Base-by-base conservation (phyloP, 148 eudicot genomes). In the Rhododendron ferrugineum region DNA sequence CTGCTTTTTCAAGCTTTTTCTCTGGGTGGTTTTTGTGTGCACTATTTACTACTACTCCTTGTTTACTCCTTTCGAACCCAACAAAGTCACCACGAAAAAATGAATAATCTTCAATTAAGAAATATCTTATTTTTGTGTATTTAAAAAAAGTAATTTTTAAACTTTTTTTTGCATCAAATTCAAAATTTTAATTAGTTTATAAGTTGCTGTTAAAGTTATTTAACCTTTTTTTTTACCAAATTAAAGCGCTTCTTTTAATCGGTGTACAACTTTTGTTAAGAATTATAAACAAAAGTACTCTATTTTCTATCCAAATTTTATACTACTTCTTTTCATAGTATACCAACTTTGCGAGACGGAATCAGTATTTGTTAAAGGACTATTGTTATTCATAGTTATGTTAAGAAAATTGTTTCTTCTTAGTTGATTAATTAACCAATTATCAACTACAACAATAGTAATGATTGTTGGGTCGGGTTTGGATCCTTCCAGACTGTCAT, bases 401-500 rank as follows among this genome's bases (percentile, higher is more conserved):
- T 9, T 46, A 46, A 46, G 49, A 46, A 1, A 46, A 46, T 46
- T 46, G 49, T 9, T 46, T 46, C 44, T 46, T 46, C 11, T 46
- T 9, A 46, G 49, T 46, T 46, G n/a, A 64, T 23, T 64, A n/a
- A 64, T 23, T 64, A 64, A 68, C 85, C 79, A 84, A 90, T 84
- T 9, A 83, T 46, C 68, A 73, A 46, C 66, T 20, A 47, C 11
- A 72, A 70, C 68, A 87, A 87, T 90, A 82, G 86, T 90, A 84
- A 89, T 86, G 90, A 75, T 79, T 84, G 92, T n/a, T 86, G 94
- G 91, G 90, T 87, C 89, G 86, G 83, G 73, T 89, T 90, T 90
- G 91, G 92, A 91, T 91, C 82, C 92, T 91, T 91, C 91, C 95
- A 93, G 89, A 72, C 91, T 91, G 95, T 92, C 90, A 81, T 92